Percentiles rank a stretch among this genome's conserved stretches.
These are phyloP conservation scores for Ceratobasidium sp. DNA, from an alignment of 1,284 basidiomycete genomes.

Conservation along the genomic window DNA sequence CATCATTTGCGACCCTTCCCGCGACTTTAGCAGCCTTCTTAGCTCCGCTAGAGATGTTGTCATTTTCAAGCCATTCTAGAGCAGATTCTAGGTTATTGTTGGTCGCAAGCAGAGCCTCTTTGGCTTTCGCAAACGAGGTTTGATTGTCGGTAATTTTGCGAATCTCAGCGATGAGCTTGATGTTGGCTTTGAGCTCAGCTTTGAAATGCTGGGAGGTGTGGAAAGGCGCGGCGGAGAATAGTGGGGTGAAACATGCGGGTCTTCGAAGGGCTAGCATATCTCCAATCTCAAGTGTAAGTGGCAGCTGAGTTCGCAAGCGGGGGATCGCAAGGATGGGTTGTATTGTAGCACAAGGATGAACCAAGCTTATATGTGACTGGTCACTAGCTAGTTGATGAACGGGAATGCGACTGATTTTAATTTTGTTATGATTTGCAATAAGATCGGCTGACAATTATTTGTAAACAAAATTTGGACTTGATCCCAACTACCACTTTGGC, in stretches of 20 bases:
- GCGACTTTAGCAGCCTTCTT: slow-evolving; percentile 86
- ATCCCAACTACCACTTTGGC: not conserved
- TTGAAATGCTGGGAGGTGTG: slow-evolving; percentile 18
- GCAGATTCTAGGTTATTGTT: slow-evolving; percentile 79
- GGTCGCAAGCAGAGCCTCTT: slow-evolving; percentile 80
- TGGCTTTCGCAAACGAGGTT: slow-evolving; percentile 85
- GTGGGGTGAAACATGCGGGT: too few relatives aligned
- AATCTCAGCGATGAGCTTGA: slow-evolving; percentile 85
- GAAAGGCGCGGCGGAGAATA: slow-evolving; percentile 16
- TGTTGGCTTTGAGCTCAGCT: slow-evolving; percentile 54
- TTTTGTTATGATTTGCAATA: not conserved
- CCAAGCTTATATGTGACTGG: too few relatives aligned
- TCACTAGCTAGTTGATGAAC: too few relatives aligned
- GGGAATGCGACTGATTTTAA: too few relatives aligned
- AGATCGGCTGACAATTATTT: slow-evolving; percentile 10
- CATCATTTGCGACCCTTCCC: slow-evolving; percentile 74
- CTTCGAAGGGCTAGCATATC: too few relatives aligned
- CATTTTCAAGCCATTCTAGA: slow-evolving; percentile 79
- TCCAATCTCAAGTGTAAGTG: too few relatives aligned
- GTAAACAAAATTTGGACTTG: slow-evolving; percentile 29
- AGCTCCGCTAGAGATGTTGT: slow-evolving; percentile 67
- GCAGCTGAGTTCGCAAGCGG: too few relatives aligned
- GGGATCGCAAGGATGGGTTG: too few relatives aligned
- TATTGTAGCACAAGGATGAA: too few relatives aligned
- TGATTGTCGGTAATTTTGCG: slow-evolving; percentile 72